These are phyloP conservation scores for Boletellus emodensis DNA, from an alignment of 768 basidiomycete genomes.

Conservation along the genomic window DNA sequence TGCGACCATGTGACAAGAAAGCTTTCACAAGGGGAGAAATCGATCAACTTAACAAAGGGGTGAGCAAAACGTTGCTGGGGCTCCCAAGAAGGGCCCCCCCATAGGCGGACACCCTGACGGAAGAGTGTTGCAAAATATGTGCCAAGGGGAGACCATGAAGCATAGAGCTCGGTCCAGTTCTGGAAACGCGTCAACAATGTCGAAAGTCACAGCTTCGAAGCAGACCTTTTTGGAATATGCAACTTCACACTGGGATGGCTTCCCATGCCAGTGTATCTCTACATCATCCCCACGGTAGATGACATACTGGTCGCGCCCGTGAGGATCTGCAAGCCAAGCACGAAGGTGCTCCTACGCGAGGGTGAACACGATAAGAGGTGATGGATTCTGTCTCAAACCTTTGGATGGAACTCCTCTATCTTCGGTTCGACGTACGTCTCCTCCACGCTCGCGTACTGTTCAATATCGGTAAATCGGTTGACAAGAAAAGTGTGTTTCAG, in stretches of 20 bases:
- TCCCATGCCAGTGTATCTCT: slow-evolving; percentile 88
- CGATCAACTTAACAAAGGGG: slow-evolving; percentile 90
- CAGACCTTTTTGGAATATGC: slow-evolving; percentile 72
- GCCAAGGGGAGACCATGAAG: slow-evolving; percentile 94
- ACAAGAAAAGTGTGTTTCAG: slow-evolving; percentile 79
- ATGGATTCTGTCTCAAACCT: slow-evolving; percentile 41
- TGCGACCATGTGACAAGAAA: slow-evolving; percentile 98
- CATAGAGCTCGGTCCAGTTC: slow-evolving; percentile 97
- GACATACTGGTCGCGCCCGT: slow-evolving; percentile 93
- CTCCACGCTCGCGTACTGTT: slow-evolving; percentile 71
- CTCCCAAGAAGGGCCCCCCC: slow-evolving; percentile 92
- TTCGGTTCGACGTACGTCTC: slow-evolving; percentile 77
- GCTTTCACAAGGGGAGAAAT: slow-evolving; percentile 95
- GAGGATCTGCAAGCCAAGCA: slow-evolving; percentile 89
- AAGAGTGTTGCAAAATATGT: slow-evolving; percentile 94
- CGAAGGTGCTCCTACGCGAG: slow-evolving; percentile 80
- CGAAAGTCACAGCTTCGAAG: background rate
- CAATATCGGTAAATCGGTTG: slow-evolving; percentile 88
- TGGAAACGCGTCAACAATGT: slow-evolving; percentile 28
- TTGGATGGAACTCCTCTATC: slow-evolving; percentile 66
- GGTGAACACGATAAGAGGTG: slow-evolving; percentile 4
- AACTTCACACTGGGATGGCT: slow-evolving; percentile 79
- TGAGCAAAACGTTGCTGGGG: slow-evolving; percentile 90
- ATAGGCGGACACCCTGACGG: slow-evolving; percentile 90
- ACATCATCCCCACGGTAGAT: slow-evolving; percentile 92